Evolutionary conservation across 495 filamentous ascomycete species (phyloP).

Genomic region (Halenospora varia): DNA sequence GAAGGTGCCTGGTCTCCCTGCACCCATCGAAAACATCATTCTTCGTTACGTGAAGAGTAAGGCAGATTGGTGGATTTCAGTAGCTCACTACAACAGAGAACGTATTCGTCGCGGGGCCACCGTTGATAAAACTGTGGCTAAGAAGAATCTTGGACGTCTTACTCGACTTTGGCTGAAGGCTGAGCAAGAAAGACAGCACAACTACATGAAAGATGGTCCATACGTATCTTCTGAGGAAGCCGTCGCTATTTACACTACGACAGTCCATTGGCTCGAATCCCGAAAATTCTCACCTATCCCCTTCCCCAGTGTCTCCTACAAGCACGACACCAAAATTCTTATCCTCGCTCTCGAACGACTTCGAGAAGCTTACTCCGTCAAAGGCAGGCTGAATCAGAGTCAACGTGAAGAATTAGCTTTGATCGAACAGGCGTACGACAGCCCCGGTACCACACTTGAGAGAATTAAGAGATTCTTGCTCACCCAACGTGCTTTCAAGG

Average conservation of each 20-base stretch:
- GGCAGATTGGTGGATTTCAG: conserved; percentile 99
- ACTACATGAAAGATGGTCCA: conserved; percentile 98
- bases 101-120: conserved; percentile 93
- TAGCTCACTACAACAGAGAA: conserved; percentile 97
- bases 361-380: conserved; percentile 95
- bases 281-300: conserved; percentile 98
- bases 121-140: conserved; percentile 98
- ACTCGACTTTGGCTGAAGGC: conserved; percentile 97
- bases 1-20: conserved; percentile 96
- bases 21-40: conserved; percentile 98
- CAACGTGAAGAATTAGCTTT: conserved; percentile 96
- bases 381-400: conserved; percentile 94
- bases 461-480: conserved; percentile 97
- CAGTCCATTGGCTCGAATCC: conserved; percentile 98
- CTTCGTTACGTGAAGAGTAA: conserved; percentile 98
- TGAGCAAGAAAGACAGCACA: conserved; percentile 97
- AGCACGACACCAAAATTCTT: conserved; percentile 98
- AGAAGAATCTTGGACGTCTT: conserved; percentile 96
- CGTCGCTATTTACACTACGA: conserved; percentile 97
- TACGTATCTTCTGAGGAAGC: conserved; percentile 98
- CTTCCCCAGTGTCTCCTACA: conserved; percentile 98
- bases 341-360: conserved; percentile 94
- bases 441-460: conserved; percentile 91
- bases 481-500: conserved; percentile 97
- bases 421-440: conserved; percentile 98